Evolutionary conservation across 2,329 filamentous ascomycete species (phyloP), one percentile per base, ranked within the genome.

Genomic region (Colletotrichum sojae): DNA sequence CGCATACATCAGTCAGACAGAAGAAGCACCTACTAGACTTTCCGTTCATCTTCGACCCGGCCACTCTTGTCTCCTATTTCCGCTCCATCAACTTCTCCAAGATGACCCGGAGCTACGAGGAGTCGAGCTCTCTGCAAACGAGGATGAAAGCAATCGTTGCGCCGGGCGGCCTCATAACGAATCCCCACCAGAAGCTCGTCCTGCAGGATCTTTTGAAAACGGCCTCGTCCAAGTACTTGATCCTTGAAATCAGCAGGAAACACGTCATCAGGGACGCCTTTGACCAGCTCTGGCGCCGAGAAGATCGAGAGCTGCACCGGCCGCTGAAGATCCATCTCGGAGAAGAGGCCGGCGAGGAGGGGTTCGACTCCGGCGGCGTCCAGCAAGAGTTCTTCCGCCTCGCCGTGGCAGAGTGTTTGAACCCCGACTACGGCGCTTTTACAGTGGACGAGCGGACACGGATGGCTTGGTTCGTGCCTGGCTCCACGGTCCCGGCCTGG

Each of bases 321-420:
- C 96, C 96, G 1, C 82, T 99, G 40, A 97, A 97, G 75, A 91
- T 99, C 9, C 91, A 94, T 58, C 88, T 98, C 66, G 94, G 94
- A 4, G 92, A 94, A 76, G 91, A 94, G 40, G 85, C 86, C 61
- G 94, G 94, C 36, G 96, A 98, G 78, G 91, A 97, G 77, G 96
- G 96, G 0, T 89, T 97, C 40, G 96, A 99, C 78, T 94, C 95
- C 56, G 96, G 96, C 51, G 96, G 96, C 71, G 95, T 99, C 1
- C 95, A 98, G 74, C 95, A 97, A 77, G 96, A 99, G 72, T 98
- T 97, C 78, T 98, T 99, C 82, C 90, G 94, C 16, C 82, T 98
- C 31, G 90, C 93, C 18, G 90, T 98, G 73, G 89, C 89, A 1
- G 91, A 97, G 75, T 93, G 92, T 4, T 86, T 98, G 53, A 86